Percentiles rank a stretch among this genome's conserved stretches.
Conservation (phyloP, 805 yeast species). For the Maudiozyma turicensis region DNA sequence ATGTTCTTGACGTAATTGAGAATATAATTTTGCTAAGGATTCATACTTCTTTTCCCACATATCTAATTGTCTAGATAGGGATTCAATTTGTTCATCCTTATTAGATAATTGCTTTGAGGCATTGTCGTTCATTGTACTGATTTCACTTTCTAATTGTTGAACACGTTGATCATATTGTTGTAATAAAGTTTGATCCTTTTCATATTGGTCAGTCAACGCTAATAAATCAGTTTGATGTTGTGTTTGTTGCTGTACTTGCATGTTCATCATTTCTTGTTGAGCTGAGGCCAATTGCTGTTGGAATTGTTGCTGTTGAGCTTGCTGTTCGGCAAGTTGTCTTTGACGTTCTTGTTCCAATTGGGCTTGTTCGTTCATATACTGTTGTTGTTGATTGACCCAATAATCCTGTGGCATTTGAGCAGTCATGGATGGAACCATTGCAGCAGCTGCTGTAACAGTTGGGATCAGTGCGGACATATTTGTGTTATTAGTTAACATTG, state of each 20-base stretch:
- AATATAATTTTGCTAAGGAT: constrained; percentile 76
- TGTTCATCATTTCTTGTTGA: constrained; percentile 53
- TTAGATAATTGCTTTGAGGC: constrained; percentile 65
- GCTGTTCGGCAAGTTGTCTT: constrained; percentile 52
- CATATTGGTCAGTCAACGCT: constrained; percentile 69
- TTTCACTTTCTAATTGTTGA: constrained; percentile 67
- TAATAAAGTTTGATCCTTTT: constrained; percentile 71
- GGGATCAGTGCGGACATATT: constrained; percentile 10
- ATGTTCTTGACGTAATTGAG: constrained; percentile 89
- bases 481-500: constrained; percentile 2
- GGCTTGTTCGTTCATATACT: constrained; percentile 57
- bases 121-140: constrained; percentile 47
- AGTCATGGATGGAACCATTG: constrained; percentile 33
- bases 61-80: constrained; percentile 62
- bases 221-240: constrained; percentile 73
- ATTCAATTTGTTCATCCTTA: constrained; percentile 61
- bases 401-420: constrained; percentile 10
- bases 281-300: constrained; percentile 65
- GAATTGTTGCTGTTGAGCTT: constrained; percentile 46
- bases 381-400: constrained; percentile 36
- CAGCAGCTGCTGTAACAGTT: constrained; percentile 15
- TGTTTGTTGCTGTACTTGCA: constrained; percentile 46
- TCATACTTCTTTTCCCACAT: constrained; percentile 85
- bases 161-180: constrained; percentile 85
- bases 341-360: constrained; percentile 63